A percentile compares a stretch with the other conserved stretches of the same genome.
Evolutionary conservation across 2,329 filamentous ascomycete genomes (phyloP).

Genomic region (Amphichorda felina): DNA sequence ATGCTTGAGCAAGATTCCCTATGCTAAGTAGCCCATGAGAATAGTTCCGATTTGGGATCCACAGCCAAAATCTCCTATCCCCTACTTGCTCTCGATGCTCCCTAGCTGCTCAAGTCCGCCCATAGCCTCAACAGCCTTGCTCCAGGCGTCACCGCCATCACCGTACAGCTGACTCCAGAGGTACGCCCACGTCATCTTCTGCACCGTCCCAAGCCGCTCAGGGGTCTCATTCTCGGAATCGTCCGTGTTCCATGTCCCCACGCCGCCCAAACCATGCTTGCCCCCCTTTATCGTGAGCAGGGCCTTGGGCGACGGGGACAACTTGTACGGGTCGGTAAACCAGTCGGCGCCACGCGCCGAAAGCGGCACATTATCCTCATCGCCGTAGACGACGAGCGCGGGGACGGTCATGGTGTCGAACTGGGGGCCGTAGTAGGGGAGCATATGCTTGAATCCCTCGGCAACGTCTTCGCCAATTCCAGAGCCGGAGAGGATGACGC

Average conservation of each 20-base stretch:
- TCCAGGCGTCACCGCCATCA: conserved; percentile 9
- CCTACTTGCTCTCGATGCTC: neutral
- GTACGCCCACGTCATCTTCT: conserved; percentile 13
- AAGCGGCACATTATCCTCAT: conserved; percentile 10
- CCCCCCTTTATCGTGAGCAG: conserved; percentile 10
- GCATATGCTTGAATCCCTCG: conserved; percentile 3
- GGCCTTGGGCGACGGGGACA: conserved; percentile 8
- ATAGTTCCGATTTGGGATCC: no score
- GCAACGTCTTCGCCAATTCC: neutral
- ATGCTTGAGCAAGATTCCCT: no score
- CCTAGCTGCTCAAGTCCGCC: neutral
- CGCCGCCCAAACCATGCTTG: conserved; percentile 12
- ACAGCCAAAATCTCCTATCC: no score
- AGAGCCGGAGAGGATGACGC: conserved; percentile 1
- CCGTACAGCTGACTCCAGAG: conserved; percentile 11
- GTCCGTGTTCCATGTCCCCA: conserved; percentile 14
- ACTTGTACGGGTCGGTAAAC: conserved; percentile 11
- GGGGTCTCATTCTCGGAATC: conserved; percentile 10
- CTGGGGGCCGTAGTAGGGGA: conserved; percentile 8
- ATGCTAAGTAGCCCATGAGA: no score
- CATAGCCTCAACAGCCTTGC: conserved; percentile 4
- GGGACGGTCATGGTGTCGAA: conserved; percentile 10
- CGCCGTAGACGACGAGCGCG: conserved; percentile 11
- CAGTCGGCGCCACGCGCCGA: conserved; percentile 10
- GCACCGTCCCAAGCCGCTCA: conserved; percentile 10